A percentile compares a stretch with the other conserved stretches of the same genome.
Conservation (phyloP, 805 yeast species). For the Saccharomycopsis lassenensis region DNA sequence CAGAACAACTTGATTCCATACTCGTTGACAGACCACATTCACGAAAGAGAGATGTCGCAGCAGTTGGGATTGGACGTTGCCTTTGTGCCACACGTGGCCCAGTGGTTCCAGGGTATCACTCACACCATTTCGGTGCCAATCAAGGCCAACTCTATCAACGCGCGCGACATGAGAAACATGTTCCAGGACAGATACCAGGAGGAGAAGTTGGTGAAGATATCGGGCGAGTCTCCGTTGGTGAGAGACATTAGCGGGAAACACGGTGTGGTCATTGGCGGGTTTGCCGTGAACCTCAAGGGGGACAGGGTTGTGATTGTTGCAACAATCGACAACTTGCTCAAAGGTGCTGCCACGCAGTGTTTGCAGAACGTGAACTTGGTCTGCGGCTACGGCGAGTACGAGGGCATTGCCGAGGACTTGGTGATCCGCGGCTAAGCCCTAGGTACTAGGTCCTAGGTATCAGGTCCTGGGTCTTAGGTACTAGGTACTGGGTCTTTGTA, state of each 20-base stretch:
- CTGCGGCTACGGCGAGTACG: constrained; percentile 85
- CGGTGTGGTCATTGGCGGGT: constrained; percentile 92
- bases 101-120: constrained; percentile 98
- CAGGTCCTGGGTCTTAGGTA: too few relatives aligned
- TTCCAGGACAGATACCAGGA: constrained; percentile 83
- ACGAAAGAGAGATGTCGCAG: constrained; percentile 82
- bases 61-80: constrained; percentile 74
- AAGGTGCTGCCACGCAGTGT: constrained; percentile 99
- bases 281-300: constrained; percentile 80
- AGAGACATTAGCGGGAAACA: constrained; percentile 88
- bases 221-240: constrained; percentile 90
- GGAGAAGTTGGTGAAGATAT: constrained; percentile 73
- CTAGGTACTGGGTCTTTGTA: too few relatives aligned
- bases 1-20: constrained; percentile 85
- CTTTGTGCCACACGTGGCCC: constrained; percentile 95
- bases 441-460: too few relatives aligned
- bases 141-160: constrained; percentile 50
- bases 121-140: constrained; percentile 88
- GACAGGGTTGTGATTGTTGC: constrained; percentile 91
- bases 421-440: constrained; percentile 37
- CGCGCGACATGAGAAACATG: constrained; percentile 73
- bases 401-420: constrained; percentile 77
- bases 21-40: constrained; percentile 92
- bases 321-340: constrained; percentile 87
- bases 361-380: constrained; percentile 90